Base-by-base conservation (phyloP, 257 asterid species). In the Fraxinus pennsylvanica region DNA sequence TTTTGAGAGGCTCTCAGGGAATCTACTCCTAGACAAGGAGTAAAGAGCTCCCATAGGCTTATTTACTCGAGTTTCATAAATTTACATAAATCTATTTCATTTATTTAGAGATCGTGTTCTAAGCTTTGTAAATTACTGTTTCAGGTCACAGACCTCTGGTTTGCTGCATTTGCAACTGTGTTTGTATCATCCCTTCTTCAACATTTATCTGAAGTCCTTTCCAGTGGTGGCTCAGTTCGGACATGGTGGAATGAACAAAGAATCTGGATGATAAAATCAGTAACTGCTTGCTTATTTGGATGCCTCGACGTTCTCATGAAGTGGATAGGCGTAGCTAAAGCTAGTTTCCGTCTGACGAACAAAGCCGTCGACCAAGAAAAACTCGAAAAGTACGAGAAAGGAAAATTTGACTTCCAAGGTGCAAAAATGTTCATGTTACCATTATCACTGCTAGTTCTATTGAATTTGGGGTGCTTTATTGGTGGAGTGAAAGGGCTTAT, bases 351-450 rank as follows among this genome's bases (percentile, higher is more conserved):
- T 79, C 72, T 88, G 70, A 89, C 93, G 0, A 92, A 90, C 81
- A 90, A 92, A 80, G 92, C 86, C 0, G 45, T 90, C 1, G 91
- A 91, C 74, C 87, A 85, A 84, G 91, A 87, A 61, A 90, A 88
- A 85, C 80, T 87, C 14, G 87, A 88, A 10, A 90, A 82, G 74
- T 88, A 92, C 61, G 90, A 86, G 81, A 87, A 85, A 68, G 96
- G 91, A 3, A 80, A 84, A 70, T 92, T 90, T 66, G 87, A 92
- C 68, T 89, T 92, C 38, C 89, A 82, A 43, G 97, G 96, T 1
- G 96, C 97, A 6, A 82, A 84, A 78, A 76, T 85, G 86, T 90
- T 89, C 89, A 89, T 87, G 90, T 47, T 90, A n/a, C 97, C 97
- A 1, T 73, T 92, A 79, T 90, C 94, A 29, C 21, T 87, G 83